phyloP scores from a whole-genome alignment of 371 early-diverging fungal genomes.

The Apophysomyces trapeziformis region DNA sequence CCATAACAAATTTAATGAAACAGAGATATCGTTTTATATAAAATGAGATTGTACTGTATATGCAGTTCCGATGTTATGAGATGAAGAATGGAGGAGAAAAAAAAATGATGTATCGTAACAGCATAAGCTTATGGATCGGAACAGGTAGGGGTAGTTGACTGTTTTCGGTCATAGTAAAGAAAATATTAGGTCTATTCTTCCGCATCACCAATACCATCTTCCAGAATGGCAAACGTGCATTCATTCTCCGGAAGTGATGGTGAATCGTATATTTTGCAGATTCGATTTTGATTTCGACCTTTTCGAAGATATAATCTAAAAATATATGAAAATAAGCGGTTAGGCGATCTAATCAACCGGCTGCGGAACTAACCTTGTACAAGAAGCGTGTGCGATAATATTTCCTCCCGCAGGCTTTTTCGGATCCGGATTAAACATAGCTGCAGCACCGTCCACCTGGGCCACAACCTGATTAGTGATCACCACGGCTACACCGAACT shows the following conservation, averaged over 20 bases:
- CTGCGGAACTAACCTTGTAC: conserved; percentile 39
- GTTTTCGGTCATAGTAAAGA: too few relatives aligned
- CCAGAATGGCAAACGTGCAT: conserved; percentile 68
- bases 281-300: conserved; percentile 81
- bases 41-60: too few relatives aligned
- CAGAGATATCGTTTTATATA: too few relatives aligned
- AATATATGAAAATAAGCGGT: background rate
- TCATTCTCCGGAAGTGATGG: conserved; percentile 86
- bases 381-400: conserved; percentile 98
- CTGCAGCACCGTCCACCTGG: conserved; percentile 92
- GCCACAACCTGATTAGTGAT: conserved; percentile 99
- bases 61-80: too few relatives aligned
- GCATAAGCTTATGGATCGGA: too few relatives aligned
- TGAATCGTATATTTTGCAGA: conserved; percentile 92
- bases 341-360: background rate
- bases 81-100: too few relatives aligned
- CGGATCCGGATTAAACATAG: conserved; percentile 93
- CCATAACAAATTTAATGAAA: too few relatives aligned
- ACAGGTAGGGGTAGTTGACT: too few relatives aligned
- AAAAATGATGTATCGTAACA: too few relatives aligned
- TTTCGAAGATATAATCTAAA: conserved; percentile 80
- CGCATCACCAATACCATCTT: conserved; percentile 71
- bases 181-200: conserved; percentile 39
- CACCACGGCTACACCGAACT: conserved; percentile 63
- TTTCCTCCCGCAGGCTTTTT: conserved; percentile 99